Conservation (phyloP, 768 basidiomycete genomes). For the Mycena rosella region DNA sequence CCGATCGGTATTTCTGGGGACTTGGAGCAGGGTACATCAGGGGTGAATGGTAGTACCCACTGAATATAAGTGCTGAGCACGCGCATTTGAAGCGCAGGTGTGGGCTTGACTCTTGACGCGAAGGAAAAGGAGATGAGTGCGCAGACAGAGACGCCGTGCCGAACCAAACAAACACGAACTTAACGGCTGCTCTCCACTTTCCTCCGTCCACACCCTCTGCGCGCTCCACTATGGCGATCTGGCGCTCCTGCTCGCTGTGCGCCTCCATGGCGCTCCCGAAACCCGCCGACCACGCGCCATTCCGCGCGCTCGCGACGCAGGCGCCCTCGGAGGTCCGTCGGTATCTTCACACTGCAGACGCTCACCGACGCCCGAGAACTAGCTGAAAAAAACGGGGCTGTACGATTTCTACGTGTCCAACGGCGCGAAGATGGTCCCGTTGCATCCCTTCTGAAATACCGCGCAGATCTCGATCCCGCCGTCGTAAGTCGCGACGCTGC, state of each 20-base stretch:
- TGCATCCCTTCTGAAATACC: slow-evolving; percentile 46
- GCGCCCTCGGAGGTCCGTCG: slow-evolving; percentile 27
- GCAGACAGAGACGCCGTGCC: too few species aligned
- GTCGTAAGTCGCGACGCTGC: slow-evolving; percentile 75
- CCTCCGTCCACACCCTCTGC: neutral
- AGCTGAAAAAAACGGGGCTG: slow-evolving; percentile 76
- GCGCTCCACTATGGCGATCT: slow-evolving; percentile 10
- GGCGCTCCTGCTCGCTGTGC: slow-evolving; percentile 20
- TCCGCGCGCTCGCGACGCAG: slow-evolving; percentile 25
- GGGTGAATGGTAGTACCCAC: too few species aligned
- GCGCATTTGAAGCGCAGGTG: too few species aligned
- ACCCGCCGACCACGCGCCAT: slow-evolving; percentile 1
- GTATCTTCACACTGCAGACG: neutral
- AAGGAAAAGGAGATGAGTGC: too few species aligned
- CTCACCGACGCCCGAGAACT: slow-evolving; percentile 1
- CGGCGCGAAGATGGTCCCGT: slow-evolving; percentile 95
- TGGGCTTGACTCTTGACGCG: too few species aligned
- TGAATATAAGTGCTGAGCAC: too few species aligned
- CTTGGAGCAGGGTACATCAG: too few species aligned
- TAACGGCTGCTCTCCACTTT: too few species aligned
- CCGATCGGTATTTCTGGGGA: too few species aligned
- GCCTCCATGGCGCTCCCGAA: slow-evolving; percentile 8
- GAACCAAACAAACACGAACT: too few species aligned
- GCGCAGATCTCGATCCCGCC: slow-evolving; percentile 95
- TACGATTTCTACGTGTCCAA: slow-evolving; percentile 90